Base-by-base conservation (phyloP, 2,329 filamentous ascomycete genomes). In the Monilinia vaccinii-corymbosi region DNA sequence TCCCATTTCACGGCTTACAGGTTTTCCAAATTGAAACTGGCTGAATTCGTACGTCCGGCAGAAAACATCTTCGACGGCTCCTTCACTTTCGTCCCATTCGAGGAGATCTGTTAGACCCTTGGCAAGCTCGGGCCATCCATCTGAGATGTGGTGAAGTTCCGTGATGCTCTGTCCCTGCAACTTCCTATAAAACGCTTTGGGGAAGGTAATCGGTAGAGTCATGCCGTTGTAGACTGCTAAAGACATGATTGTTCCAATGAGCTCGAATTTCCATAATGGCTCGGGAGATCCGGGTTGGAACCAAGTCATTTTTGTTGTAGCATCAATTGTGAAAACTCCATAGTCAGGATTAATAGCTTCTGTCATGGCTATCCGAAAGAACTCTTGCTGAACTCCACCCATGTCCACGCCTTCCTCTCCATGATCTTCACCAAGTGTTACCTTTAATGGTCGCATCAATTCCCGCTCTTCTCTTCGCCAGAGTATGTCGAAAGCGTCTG, bases 341-440 rank as follows among this genome's bases (percentile, higher is more conserved):
- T 88, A 90, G 47, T 85, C 81, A 5, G 90, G 87, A 67, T 90
- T 80, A 49, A 97, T 80, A 4, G 88, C 89, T 69, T 96, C 87
- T 0, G 84, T 83, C 66, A 97, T 85, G 21, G 89, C 85, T 32
- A 97, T 75, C 18, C 91, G 85, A 75, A 99, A 97, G 71, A 96
- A 97, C 65, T 99, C 94, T 71, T 96, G 92, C 68, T 97, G 93
- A 1, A 99, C 92, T 64, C 94, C 94, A 47, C 94, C 94, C 52
- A 93, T 91, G 72, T 99, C 94, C 38, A 95, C 84, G 0, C 94
- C 94, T 71, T 95, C 86, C 72, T 97, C 94, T 34, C 91, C 90
- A 57, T 80, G 79, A 38, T 90, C 86, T 70, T 91, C 87, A 4
- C 91, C 91, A 60, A 97, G 82, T 55, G 90, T 86, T 10, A 99